Base-by-base conservation (phyloP, 371 early-diverging fungal species). In the Nematocida homosporus region DNA sequence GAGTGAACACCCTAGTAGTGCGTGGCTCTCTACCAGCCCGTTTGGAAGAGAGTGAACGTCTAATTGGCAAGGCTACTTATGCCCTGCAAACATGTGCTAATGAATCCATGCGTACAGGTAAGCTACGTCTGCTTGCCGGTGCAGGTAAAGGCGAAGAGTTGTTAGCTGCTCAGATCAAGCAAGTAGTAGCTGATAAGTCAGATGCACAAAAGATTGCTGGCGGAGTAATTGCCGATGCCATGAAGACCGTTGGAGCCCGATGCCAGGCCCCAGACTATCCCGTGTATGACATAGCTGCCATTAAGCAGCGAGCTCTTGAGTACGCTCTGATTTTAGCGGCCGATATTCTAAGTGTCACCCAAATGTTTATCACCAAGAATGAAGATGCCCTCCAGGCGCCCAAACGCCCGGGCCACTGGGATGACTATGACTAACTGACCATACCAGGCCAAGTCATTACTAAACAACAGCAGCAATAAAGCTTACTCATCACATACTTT, bases 281-380 rank as follows among this genome's bases (percentile, higher is more conserved):
- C 48, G 55, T 79, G n/a, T 78, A 56, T 60, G 81, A 80, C 55
- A 54, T 79, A 20, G 78, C 78, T 42, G 67, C 56, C n/a, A 63
- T 65, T 35, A 81, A 79, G 56, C 53, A 76, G 32, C 78, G 69
- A 44, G 80, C 81, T 10, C 34, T 83, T 1, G 51, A 64, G 47
- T 84, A 81, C 65, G 80, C 82, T 0, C 32, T 80, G 10, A 81
- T 81, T 42, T 79, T 84, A 40, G 29, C 80, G 5, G 48, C 77
- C n/a, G 68, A 59, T 27, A 38, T 83, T 20, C 66, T 82, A 41
- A 78, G 79, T 53, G 79, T 80, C 13, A 75, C 81, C 4, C 83
- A 84, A 56, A 81, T 81, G 79, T 76, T 84, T 25, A 77, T 84
- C 41, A 80, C 81, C 34, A 79, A 79, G 56, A 67, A 65, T 40